Evolutionary conservation across 768 basidiomycete species (phyloP), one percentile per base, ranked within the genome.

Genomic region (Mycena epipterygia): DNA sequence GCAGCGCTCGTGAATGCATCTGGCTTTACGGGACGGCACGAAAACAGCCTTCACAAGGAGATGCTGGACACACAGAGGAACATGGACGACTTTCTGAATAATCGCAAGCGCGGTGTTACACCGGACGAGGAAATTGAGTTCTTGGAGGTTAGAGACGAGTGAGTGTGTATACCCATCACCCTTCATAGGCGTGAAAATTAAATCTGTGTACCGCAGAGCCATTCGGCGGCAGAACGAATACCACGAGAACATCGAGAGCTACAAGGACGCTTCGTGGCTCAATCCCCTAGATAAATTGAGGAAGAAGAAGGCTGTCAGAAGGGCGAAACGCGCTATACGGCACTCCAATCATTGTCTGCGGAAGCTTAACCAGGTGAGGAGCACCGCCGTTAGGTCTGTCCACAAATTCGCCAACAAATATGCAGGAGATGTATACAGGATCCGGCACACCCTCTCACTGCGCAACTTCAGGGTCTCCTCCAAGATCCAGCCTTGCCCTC

Each of bases 21-120:
- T 19, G 64, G 64, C 32, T 64, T 64, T 27, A 32, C 52, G 3
- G 63, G 39, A 33, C 63, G 63, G 30, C 63, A 64, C 19, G 63
- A 65, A 56, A 30, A 23, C 13, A 56, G 39, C 17, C 53, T 44
- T 48, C 64, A 25, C 41, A 14, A 65, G 41, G 64, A 65, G 64
- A 65, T 56, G 16, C 1, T 55, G 53, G 64, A 55, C 14, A 65
- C 64, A 12, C 3, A 23, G 3, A 29, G 53, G 41, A 65, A 13
- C 21, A 65, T n/a, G n/a, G 41, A 21, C 1, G 39, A 53, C 32
- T 65, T 65, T 30, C 2, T 41, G 32, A 23, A 30, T 2, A 33
- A 44, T 23, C 39, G 44, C 32, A 23, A 46, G 16, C 41, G 49
- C 7, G 62, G 53, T 3, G 27, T 53, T 30, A 41, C 51, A 8